Base-by-base conservation (phyloP, 352 stramenopile species). In the Globisporangium ultimum region DNA sequence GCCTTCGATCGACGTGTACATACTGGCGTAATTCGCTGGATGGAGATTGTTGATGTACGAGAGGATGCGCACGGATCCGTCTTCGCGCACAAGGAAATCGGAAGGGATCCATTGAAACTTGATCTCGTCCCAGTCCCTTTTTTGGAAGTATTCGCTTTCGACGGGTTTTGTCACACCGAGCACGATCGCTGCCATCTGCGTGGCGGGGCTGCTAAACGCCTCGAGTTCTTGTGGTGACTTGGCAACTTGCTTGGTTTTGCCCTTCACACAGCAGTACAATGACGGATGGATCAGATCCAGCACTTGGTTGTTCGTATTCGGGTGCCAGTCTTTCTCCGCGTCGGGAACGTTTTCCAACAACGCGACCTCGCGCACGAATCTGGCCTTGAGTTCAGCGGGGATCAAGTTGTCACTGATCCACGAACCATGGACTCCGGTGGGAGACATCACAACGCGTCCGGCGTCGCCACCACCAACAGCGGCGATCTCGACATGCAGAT, bases 1-100 rank as follows among this genome's bases (percentile, higher is more conserved):
- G 0, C 9, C 15, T 17, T 55, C 61, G 40, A 80, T 67, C 5
- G 54, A 64, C 13, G 50, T 51, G 60, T 84, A 86, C 20, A 87
- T 17, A 14, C 12, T 21, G 0, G 12, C 20, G 28, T 71, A 58
- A 11, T 65, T 28, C 1, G 40, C 48, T 8, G 76, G 76, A 11
- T 84, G 74, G 21, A 84, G 57, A 52, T 80, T 84, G 58, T 82
- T 87, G 64, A 87, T 82, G 56, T 84, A 87, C 21, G 74, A 78
- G 24, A 70, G 17, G 8, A 66, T 68, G 15, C 48, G 66, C 1
- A 63, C 63, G 1, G 59, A 28, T 0, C 71, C 68, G 21, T 58
- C 52, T 5, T 61, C 55, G 0, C 24, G 2, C 3, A 84, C 64
- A 0, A 41, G 1, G 17, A 84, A 60, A 11, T 80, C 70, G 6